Base-by-base conservation (phyloP, 768 basidiomycete genomes). In the Lentinula raphanica region DNA sequence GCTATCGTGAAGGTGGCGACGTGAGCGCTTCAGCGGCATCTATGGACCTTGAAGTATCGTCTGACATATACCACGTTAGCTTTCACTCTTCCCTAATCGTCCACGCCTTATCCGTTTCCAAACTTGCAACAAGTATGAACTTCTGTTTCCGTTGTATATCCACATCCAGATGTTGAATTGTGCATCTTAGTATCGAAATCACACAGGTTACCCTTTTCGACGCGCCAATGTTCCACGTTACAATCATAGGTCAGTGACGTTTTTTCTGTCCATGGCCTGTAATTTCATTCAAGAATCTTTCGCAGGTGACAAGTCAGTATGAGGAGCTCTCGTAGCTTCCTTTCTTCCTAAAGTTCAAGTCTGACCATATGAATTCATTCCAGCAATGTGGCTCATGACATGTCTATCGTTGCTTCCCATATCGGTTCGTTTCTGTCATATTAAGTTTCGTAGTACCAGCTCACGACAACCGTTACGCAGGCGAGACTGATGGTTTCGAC, bases 51-150 rank as follows among this genome's bases (percentile, higher is more conserved):
- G 15, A 15, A 55, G 25, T 7, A 17, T 9, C 13, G 32, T 19
- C 31, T 6, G 21, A 49, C 4, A 54, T 25, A 11, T 23, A 23
- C 44, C 25, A 2, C 19, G 11, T 11, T 32, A 66, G 65, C 64
- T 66, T 53, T 57, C 60, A 1, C 25, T 64, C 12, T 58, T 63
- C 19, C 65, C 65, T 5, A 58, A 32, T 49, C 65, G 66, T 3
- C 66, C 66, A 3, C 66, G 66, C 23, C 65, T 67, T 57, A 64
- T 67, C 23, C 63, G 66, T 5, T 67, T 67, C 60, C 63, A 67
- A 25, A 54, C 56, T 44, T 65, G 63, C 53, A 67, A 67, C 60
- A 58, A 67, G 64, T 65, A 11, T 9, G 61, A 42, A 17, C 4
- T 23, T 38, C 3, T 17, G 8, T 35, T 35, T 35, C 13, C 32